phyloP scores from a whole-genome alignment of 306 rosid genomes.

The Quillaja saponaria region DNA sequence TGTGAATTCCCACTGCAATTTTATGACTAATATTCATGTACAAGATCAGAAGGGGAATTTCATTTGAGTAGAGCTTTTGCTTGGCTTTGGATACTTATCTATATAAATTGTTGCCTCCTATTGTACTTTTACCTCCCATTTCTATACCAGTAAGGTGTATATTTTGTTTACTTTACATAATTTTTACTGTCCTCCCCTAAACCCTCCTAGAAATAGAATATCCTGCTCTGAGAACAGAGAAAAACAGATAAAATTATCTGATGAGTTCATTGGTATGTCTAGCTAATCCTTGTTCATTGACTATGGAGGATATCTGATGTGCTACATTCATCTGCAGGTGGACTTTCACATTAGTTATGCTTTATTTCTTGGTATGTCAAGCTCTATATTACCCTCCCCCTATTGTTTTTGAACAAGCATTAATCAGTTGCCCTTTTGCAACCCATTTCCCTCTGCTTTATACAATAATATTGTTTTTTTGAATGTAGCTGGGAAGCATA shows the following conservation, averaged over 20 bases:
- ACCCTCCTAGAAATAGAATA: not conserved
- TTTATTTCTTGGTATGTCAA: conserved; percentile 71
- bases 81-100: too few relatives aligned
- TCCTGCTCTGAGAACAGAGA: too few relatives aligned
- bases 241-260: too few relatives aligned
- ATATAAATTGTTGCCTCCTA: conserved; percentile 24
- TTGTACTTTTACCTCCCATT: conserved; percentile 36
- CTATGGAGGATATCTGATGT: conserved; percentile 14
- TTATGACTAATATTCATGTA: too few relatives aligned
- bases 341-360: conserved; percentile 70
- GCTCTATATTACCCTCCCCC: not conserved
- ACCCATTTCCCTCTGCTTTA: conserved; percentile 4
- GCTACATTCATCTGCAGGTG: conserved; percentile 56
- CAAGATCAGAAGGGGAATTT: too few relatives aligned
- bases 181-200: not conserved
- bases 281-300: conserved; percentile 1
- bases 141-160: conserved; percentile 41
- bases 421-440: not conserved
- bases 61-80: too few relatives aligned
- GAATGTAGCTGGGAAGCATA: conserved; percentile 55
- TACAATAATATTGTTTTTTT: conserved; percentile 11
- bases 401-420: conserved; percentile 11
- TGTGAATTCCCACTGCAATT: too few relatives aligned
- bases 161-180: not conserved
- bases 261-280: too few relatives aligned